These are phyloP conservation scores for Termitomyces bulborhizus DNA, from an alignment of 768 basidiomycete species.

Conservation along the genomic window DNA sequence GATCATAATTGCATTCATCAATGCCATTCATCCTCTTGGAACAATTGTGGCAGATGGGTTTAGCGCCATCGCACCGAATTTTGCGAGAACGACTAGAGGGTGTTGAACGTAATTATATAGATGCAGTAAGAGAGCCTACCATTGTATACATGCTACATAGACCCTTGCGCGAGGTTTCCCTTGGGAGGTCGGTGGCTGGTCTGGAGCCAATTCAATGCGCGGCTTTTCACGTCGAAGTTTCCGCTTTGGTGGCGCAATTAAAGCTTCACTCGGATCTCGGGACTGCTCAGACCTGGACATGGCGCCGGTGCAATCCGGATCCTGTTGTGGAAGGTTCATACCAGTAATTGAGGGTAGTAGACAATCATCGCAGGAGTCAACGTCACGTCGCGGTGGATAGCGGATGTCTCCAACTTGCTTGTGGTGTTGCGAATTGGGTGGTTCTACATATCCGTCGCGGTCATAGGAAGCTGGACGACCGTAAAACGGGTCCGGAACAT, in stretches of 20 bases:
- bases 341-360: neutral
- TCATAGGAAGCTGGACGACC: constrained; percentile 1
- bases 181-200: constrained; percentile 77
- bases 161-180: constrained; percentile 73
- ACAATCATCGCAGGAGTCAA: constrained; percentile 3
- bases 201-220: constrained; percentile 61
- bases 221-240: constrained; percentile 50
- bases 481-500: constrained; percentile 3
- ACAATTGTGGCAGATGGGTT: constrained; percentile 73
- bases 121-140: constrained; percentile 35
- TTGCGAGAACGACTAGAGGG: constrained; percentile 61
- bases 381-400: constrained; percentile 5
- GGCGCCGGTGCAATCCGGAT: neutral
- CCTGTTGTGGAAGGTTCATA: neutral
- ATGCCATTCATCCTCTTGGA: constrained; percentile 38
- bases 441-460: neutral
- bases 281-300: neutral
- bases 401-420: neutral
- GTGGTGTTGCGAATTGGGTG: neutral
- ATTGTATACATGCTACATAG: constrained; percentile 75
- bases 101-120: neutral
- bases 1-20: constrained; percentile 60
- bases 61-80: constrained; percentile 79
- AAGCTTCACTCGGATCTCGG: neutral
- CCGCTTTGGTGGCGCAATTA: constrained; percentile 16